phyloP scores from a whole-genome alignment of 495 filamentous ascomycete species.

The Cercophora sp. region DNA sequence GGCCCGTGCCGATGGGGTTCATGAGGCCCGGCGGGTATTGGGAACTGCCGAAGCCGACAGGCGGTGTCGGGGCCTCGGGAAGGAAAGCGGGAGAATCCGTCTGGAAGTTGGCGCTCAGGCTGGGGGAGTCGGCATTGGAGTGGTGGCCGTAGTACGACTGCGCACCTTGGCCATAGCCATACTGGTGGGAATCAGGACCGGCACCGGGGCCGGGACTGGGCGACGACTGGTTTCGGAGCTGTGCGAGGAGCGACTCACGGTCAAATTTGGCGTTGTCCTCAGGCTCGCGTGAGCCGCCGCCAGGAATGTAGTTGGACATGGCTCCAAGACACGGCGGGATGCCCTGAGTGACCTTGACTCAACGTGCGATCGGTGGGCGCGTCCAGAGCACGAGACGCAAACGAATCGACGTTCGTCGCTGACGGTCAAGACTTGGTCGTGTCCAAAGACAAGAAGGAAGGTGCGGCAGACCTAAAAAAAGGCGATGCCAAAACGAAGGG shows the following conservation, averaged over 20 bases:
- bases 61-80: conserved; percentile 46
- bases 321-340: conserved; percentile 4
- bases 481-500: no score
- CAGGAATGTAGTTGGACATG: conserved; percentile 45
- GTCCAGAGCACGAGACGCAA: no score
- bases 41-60: conserved; percentile 37
- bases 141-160: conserved; percentile 39
- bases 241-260: conserved; percentile 34
- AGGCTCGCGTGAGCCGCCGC: conserved; percentile 28
- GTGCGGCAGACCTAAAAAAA: no score
- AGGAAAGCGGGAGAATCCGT: conserved; percentile 40
- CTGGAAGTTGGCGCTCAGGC: conserved; percentile 19
- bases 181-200: conserved; percentile 24
- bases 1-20: conserved; percentile 39
- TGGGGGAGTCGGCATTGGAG: conserved; percentile 30
- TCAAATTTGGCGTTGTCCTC: conserved; percentile 23
- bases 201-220: conserved; percentile 24
- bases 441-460: no score
- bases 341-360: background rate
- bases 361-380: no score
- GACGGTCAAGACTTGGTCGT: no score
- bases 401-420: no score
- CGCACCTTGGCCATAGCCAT: conserved; percentile 27
- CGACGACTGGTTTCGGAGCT: conserved; percentile 33
- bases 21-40: conserved; percentile 39